phyloP scores from a whole-genome alignment of 176 grass and related monocot genomes.

The Musa beccarii region DNA sequence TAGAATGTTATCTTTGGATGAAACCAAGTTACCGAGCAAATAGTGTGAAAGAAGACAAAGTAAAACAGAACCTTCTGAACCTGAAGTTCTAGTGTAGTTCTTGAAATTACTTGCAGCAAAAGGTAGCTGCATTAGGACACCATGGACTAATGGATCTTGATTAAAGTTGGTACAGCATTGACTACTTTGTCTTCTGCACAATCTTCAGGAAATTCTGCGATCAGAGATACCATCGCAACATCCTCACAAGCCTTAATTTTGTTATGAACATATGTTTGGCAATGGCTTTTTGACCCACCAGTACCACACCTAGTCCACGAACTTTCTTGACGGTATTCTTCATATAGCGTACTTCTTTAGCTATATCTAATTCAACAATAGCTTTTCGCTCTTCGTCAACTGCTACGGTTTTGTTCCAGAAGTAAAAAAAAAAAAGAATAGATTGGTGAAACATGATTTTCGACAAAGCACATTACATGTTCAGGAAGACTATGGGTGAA shows the following conservation, averaged over 20 bases:
- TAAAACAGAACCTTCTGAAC: neutral
- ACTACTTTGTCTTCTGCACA: conserved; percentile 63
- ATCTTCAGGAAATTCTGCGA: conserved; percentile 45
- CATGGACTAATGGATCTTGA: conserved; percentile 79
- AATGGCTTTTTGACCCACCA: conserved; percentile 73
- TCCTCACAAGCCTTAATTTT: conserved; percentile 76
- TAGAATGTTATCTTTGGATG: neutral
- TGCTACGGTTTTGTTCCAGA: conserved; percentile 10
- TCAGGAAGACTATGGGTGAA: too few relatives aligned
- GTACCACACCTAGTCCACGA: conserved; percentile 65
- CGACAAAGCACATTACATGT: neutral
- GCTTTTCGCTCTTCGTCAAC: conserved; percentile 25
- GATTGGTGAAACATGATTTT: neutral
- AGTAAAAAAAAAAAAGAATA: neutral
- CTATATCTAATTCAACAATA: conserved; percentile 59
- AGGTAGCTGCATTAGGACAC: conserved; percentile 71
- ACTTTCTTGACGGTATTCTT: conserved; percentile 37
- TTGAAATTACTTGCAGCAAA: conserved; percentile 55
- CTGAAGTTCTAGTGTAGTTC: conserved; percentile 3
- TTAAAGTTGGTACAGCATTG: conserved; percentile 53
- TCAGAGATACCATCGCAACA: conserved; percentile 71
- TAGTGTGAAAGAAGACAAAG: neutral
- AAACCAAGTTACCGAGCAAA: neutral
- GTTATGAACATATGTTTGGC: conserved; percentile 57
- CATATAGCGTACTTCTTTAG: conserved; percentile 46